Evolutionary conservation across 305 asterid genomes (phyloP).

Genomic region (Fraxinus sp.): DNA sequence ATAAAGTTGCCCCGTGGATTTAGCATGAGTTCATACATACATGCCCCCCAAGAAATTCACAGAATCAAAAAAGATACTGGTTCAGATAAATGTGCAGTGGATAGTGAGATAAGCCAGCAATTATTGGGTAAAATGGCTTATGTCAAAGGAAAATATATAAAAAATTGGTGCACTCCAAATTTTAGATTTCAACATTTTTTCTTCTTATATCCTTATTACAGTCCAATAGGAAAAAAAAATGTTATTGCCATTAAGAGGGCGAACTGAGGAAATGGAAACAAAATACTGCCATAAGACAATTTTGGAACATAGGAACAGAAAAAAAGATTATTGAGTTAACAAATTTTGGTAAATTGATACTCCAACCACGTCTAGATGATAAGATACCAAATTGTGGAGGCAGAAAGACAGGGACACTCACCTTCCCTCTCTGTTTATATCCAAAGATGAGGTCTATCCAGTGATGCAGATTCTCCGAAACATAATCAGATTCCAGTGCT

Average conservation of each 20-base stretch:
- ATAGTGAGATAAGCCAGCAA: not conserved
- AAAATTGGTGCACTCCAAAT: not conserved
- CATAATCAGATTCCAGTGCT: constrained; percentile 95
- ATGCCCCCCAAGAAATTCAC: not conserved
- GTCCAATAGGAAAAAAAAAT: not conserved
- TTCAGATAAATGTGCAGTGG: not conserved
- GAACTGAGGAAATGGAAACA: not conserved
- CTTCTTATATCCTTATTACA: not conserved
- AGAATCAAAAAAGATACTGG: not conserved
- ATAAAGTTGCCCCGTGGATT: not conserved
- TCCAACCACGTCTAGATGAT: not conserved
- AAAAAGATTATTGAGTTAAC: not conserved
- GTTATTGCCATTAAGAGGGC: not conserved
- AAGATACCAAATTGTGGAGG: not conserved
- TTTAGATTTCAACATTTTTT: not conserved
- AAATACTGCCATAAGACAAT: not conserved
- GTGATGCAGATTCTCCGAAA: constrained; percentile 93
- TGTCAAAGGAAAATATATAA: not conserved
- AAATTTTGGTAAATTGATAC: not conserved
- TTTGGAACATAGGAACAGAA: not conserved
- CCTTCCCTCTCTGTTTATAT: constrained; percentile 95
- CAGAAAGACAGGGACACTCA: constrained; percentile 19
- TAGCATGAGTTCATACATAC: not conserved
- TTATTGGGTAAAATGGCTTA: not conserved
- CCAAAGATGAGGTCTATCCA: constrained; percentile 99